Conservation (phyloP, 257 asterid species). For the Rauvolfia tetraphylla region DNA sequence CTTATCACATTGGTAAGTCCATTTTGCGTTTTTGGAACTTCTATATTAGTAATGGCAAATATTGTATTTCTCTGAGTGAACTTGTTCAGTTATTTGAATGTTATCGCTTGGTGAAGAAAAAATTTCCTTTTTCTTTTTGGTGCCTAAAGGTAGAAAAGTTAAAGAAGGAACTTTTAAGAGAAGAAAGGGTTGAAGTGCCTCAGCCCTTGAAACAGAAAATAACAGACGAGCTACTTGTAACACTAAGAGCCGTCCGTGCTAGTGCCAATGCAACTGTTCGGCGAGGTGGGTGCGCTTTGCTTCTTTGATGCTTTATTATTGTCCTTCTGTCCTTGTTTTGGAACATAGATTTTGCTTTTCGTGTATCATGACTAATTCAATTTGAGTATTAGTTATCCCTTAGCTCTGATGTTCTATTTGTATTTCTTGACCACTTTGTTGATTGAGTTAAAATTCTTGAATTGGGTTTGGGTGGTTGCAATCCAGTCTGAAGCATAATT, state of each 20-base stretch:
- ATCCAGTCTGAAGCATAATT: background rate
- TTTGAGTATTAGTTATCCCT: background rate
- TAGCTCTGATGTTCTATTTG: background rate
- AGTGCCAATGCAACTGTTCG: conserved; percentile 49
- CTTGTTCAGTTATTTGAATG: background rate
- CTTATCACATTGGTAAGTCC: conserved; percentile 72
- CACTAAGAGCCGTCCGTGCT: conserved; percentile 53
- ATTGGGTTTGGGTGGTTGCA: no score
- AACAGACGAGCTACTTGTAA: conserved; percentile 47
- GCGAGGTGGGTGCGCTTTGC: conserved; percentile 45
- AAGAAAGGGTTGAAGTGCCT: conserved; percentile 59
- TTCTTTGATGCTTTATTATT: conserved; percentile 1
- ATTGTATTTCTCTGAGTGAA: background rate
- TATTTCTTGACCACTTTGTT: background rate
- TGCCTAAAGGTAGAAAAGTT: conserved; percentile 51
- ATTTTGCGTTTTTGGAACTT: conserved; percentile 18
- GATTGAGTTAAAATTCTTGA: background rate
- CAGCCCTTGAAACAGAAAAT: conserved; percentile 53
- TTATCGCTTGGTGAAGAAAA: background rate
- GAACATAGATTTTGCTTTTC: background rate
- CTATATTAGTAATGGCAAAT: background rate
- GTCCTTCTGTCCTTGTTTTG: background rate
- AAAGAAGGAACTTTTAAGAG: conserved; percentile 37
- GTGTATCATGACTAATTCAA: background rate
- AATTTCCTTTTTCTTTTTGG: conserved; percentile 1